Conservation (phyloP, 495 filamentous ascomycete species). For the Daldinia grandis region DNA sequence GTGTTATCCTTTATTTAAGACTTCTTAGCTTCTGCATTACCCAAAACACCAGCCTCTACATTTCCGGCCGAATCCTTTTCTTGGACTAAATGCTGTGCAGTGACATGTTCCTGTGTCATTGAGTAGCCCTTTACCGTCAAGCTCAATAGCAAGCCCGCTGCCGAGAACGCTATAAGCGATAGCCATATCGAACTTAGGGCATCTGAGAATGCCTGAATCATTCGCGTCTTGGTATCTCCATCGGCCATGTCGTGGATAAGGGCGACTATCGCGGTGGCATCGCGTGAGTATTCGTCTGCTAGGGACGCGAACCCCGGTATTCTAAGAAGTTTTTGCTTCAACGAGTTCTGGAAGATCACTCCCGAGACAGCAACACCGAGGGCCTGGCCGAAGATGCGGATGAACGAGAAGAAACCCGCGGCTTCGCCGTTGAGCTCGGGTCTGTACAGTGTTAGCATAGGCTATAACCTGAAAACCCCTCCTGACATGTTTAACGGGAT, state of each 20-base stretch:
- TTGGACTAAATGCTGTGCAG: slow-evolving; percentile 24
- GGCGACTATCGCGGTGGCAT: slow-evolving; percentile 67
- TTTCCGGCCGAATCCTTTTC: slow-evolving; percentile 12
- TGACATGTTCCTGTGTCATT: slow-evolving; percentile 38
- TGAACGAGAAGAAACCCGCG: neutral
- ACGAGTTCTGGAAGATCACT: slow-evolving; percentile 1
- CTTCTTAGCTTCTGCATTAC: neutral
- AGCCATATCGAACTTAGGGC: slow-evolving; percentile 67
- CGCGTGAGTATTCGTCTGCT: slow-evolving; percentile 60
- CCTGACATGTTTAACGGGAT: neutral
- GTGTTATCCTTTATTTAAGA: neutral
- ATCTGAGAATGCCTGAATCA: slow-evolving; percentile 65
- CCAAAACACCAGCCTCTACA: slow-evolving; percentile 11
- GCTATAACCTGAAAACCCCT: neutral
- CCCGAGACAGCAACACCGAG: neutral
- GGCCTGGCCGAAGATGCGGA: slow-evolving; percentile 36
- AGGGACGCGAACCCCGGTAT: slow-evolving; percentile 35
- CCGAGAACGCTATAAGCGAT: slow-evolving; percentile 53
- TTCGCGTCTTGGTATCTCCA: slow-evolving; percentile 48
- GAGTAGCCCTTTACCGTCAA: slow-evolving; percentile 26
- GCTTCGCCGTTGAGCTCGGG: slow-evolving; percentile 19
- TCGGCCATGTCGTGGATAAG: slow-evolving; percentile 65
- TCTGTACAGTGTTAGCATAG: neutral
- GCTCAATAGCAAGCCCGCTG: slow-evolving; percentile 31
- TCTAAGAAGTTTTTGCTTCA: neutral